Conservation (phyloP, 208 protist genomes). For the Trypanosoma mega region DNA sequence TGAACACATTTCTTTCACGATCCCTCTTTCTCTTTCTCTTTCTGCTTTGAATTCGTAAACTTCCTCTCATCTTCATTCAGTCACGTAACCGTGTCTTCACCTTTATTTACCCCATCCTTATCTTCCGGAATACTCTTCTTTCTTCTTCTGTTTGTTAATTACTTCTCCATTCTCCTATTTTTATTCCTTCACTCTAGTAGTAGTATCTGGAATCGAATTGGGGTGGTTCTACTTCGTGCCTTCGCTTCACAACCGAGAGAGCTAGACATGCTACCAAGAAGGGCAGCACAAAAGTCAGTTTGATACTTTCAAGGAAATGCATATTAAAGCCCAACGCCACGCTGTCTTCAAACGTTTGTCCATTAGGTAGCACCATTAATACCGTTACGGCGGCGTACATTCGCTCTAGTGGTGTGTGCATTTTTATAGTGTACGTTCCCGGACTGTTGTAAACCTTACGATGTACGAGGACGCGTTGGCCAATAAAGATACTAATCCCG, state of each 20-base stretch:
- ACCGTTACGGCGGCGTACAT: constrained; percentile 63
- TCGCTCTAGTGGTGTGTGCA: constrained; percentile 63
- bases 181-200: background rate
- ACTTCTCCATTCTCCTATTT: background rate
- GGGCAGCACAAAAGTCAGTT: constrained; percentile 75
- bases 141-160: background rate
- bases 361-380: constrained; percentile 60
- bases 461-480: constrained; percentile 55
- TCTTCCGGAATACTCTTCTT: no score
- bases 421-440: constrained; percentile 42
- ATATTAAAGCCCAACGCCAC: constrained; percentile 83
- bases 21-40: no score
- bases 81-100: no score
- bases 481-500: constrained; percentile 62
- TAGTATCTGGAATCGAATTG: constrained; percentile 9
- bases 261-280: constrained; percentile 56
- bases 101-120: no score
- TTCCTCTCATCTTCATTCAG: no score
- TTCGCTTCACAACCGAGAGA: constrained; percentile 61
- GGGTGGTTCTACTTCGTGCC: constrained; percentile 44
- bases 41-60: no score
- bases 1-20: no score
- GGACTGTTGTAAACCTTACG: constrained; percentile 36
- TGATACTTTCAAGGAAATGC: constrained; percentile 80
- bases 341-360: constrained; percentile 72